A percentile compares a stretch with the other conserved stretches of the same genome.
phyloP scores from a whole-genome alignment of 169 alveolate species.

The Cyclospora cayetanensis region DNA sequence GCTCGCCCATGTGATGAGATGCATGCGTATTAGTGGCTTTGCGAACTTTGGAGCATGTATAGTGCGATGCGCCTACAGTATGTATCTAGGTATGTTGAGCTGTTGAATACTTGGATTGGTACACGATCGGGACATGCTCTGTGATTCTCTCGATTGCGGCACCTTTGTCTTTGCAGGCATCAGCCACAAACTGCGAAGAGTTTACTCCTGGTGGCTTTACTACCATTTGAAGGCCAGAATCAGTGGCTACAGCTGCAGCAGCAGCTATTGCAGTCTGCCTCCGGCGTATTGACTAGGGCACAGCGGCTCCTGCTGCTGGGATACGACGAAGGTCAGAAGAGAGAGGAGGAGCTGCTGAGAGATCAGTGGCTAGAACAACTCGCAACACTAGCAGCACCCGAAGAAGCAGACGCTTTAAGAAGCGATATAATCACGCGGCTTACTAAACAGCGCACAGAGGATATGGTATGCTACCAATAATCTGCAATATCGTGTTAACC shows the following conservation, averaged over 20 bases:
- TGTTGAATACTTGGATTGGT: no score
- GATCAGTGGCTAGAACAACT: slow-evolving; percentile 55
- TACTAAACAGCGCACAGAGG: slow-evolving; percentile 28
- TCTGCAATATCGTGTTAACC: background rate
- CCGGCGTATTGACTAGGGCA: slow-evolving; percentile 39
- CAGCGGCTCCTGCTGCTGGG: slow-evolving; percentile 65
- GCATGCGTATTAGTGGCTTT: background rate
- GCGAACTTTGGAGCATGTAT: background rate
- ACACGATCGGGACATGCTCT: no score
- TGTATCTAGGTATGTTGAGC: no score
- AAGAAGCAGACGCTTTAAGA: slow-evolving; percentile 36
- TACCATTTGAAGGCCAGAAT: slow-evolving; percentile 57
- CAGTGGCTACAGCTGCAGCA: slow-evolving; percentile 64
- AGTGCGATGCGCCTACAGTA: background rate
- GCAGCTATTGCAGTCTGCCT: slow-evolving; percentile 53
- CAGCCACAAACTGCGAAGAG: slow-evolving; percentile 40
- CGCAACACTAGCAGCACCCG: background rate
- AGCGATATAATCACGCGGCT: slow-evolving; percentile 4
- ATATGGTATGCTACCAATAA: background rate
- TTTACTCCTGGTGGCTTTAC: slow-evolving; percentile 39
- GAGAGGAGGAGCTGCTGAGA: slow-evolving; percentile 44
- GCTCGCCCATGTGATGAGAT: background rate
- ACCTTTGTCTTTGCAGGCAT: slow-evolving; percentile 44
- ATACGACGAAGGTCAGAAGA: slow-evolving; percentile 24
- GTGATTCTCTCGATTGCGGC: no score